Evolutionary conservation across 2,329 filamentous ascomycete species (phyloP).

Genomic region (Atkinsonella hypoxylon): DNA sequence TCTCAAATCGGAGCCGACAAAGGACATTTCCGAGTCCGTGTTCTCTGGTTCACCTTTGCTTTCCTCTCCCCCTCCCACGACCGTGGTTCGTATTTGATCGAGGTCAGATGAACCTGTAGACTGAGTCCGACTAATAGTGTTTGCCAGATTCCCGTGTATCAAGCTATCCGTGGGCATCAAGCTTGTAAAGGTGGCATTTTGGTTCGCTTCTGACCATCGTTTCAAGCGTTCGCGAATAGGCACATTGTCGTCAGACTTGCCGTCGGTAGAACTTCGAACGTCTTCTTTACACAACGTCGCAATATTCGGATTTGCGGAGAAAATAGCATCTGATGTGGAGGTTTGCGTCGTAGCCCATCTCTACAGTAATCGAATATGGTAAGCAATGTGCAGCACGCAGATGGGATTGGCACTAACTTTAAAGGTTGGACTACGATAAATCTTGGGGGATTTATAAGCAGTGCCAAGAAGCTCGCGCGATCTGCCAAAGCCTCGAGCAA

Average conservation of each 20-base stretch:
- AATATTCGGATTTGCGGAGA: background rate
- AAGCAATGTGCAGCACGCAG: constrained; percentile 1
- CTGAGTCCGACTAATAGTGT: constrained; percentile 21
- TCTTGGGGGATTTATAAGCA: background rate
- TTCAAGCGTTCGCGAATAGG: constrained; percentile 30
- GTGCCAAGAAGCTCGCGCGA: background rate
- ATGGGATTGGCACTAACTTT: background rate
- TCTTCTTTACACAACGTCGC: background rate
- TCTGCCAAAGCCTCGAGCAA: constrained; percentile 7
- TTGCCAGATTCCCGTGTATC: constrained; percentile 17
- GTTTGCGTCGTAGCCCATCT: constrained; percentile 9
- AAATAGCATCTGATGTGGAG: background rate
- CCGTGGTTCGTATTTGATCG: constrained; percentile 15
- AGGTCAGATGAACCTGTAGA: constrained; percentile 21
- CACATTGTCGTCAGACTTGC: constrained; percentile 2
- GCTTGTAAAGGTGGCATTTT: constrained; percentile 10
- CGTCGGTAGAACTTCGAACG: background rate
- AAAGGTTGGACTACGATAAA: background rate
- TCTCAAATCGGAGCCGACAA: constrained; percentile 15
- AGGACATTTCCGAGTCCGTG: constrained; percentile 14
- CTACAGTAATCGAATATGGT: constrained; percentile 3
- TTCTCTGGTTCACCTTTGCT: constrained; percentile 17
- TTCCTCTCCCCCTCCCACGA: constrained; percentile 14
- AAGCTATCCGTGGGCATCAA: constrained; percentile 14
- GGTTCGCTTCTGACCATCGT: constrained; percentile 28